These are phyloP conservation scores for Aspergillus alliaceus DNA, from an alignment of 2,329 filamentous ascomycete genomes.

Conservation along the genomic window DNA sequence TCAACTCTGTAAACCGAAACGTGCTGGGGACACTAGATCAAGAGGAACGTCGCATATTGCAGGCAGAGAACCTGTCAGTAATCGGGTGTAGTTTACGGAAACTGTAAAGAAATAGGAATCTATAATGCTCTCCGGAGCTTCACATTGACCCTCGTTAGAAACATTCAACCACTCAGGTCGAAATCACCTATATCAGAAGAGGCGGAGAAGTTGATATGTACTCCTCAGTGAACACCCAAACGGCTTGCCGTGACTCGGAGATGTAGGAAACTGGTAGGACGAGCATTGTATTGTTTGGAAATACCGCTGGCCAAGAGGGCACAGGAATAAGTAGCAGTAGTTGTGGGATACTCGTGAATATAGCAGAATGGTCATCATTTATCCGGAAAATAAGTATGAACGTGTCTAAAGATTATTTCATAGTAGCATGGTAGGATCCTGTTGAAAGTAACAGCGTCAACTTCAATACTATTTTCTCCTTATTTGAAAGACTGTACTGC, in stretches of 20 bases:
- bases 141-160: not conserved
- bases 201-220: not conserved
- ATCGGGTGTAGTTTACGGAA: not conserved
- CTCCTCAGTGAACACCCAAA: not conserved
- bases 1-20: too few species aligned
- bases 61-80: not conserved
- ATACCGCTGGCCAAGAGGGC: not conserved
- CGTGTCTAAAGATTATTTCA: not conserved
- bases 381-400: not conserved
- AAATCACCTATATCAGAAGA: not conserved
- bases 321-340: not conserved
- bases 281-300: not conserved
- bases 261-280: not conserved
- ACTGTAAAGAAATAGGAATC: not conserved
- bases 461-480: slow-evolving; percentile 16
- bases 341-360: not conserved
- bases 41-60: not conserved
- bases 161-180: not conserved
- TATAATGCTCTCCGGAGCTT: not conserved
- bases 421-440: not conserved
- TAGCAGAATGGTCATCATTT: not conserved
- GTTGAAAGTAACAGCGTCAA: slow-evolving; percentile 3
- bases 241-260: not conserved
- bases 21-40: not conserved
- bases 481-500: slow-evolving; percentile 13